Percentiles rank a stretch among this genome's conserved stretches.
These are phyloP conservation scores for Geotrichum candidum DNA, from an alignment of 1,139 yeast genomes.

Conservation along the genomic window DNA sequence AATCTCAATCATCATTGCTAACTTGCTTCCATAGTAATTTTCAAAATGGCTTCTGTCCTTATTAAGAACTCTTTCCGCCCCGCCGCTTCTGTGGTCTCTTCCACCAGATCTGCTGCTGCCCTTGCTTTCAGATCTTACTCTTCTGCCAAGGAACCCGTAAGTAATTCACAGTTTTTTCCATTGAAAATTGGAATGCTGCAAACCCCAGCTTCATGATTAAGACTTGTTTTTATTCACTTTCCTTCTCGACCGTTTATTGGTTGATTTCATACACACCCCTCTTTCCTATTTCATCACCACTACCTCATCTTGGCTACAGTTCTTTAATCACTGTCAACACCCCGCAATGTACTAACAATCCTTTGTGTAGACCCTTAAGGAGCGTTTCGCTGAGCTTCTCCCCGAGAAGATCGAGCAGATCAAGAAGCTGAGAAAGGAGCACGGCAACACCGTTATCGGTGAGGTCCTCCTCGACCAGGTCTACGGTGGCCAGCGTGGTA, in stretches of 20 bases:
- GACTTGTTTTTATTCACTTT: background rate
- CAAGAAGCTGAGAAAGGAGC: conserved; percentile 79
- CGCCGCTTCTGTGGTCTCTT: conserved; percentile 11
- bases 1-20: background rate
- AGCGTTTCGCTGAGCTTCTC: conserved; percentile 85
- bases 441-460: conserved; percentile 86
- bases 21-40: background rate
- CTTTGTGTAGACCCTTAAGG: conserved; percentile 62
- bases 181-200: background rate
- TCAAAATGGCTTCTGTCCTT: conserved; percentile 19
- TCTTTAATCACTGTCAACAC: background rate
- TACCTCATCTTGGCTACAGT: background rate
- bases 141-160: conserved; percentile 28
- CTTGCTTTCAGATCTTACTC: conserved; percentile 25
- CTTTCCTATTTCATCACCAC: background rate
- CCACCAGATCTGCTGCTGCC: conserved; percentile 18
- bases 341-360: background rate
- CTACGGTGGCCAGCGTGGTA: conserved; percentile 99
- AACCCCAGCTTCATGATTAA: background rate
- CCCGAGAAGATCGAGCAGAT: conserved; percentile 91
- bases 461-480: conserved; percentile 94
- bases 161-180: conserved; percentile 8
- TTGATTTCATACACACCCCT: background rate
- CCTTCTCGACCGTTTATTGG: background rate
- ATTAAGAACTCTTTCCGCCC: conserved; percentile 19